Base-by-base conservation (phyloP, 139 green algal species). In the Coelastrella sp. region DNA sequence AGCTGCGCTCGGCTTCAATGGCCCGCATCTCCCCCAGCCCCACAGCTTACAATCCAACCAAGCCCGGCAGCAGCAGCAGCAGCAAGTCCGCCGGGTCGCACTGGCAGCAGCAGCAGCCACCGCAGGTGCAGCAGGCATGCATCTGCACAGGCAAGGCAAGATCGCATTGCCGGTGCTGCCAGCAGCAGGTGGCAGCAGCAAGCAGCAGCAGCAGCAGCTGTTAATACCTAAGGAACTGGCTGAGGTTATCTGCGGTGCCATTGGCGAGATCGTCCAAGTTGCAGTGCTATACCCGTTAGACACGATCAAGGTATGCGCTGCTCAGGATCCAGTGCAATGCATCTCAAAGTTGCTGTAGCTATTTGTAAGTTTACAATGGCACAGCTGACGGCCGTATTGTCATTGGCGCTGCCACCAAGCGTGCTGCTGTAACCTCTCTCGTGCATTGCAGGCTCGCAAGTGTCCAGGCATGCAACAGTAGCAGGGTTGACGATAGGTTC, bases 261-360 rank as follows among this genome's bases (percentile, higher is more conserved):
- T 91, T 20, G 88, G 77, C 3, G 88, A 91, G 58, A 90, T 90
- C 5, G 58, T 90, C 4, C 85, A 92, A 23, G 66, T 90, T 5
- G 78, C 77, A 6, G 66, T 76, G 14, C 85, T 92, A 22, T 87
- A 89, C 56, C 84, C 74, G 0, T 59, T 90, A 7, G 66, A 75
- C 59, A 90, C 92, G 8, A 75, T 91, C 66, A 88, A 93, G 92
- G 90, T 90, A 17, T 5, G 73, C 68, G 22, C 8, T 23, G 64
- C 64, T 71, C 16, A 71, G 16, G 64, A 11, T 47, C 32, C 32
- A 47, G 32, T 47, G 32, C 64, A 71, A 14, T 7, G 64, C 16
- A 14, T 14, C 64, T 71, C 64, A 71, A 20, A 71, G 64, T 71
- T 71, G 64, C 64, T 71, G 64, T 71, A 11, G 11, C 16, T 14